Conservation (phyloP, 257 asterid genomes). For the Lantana camara region DNA sequence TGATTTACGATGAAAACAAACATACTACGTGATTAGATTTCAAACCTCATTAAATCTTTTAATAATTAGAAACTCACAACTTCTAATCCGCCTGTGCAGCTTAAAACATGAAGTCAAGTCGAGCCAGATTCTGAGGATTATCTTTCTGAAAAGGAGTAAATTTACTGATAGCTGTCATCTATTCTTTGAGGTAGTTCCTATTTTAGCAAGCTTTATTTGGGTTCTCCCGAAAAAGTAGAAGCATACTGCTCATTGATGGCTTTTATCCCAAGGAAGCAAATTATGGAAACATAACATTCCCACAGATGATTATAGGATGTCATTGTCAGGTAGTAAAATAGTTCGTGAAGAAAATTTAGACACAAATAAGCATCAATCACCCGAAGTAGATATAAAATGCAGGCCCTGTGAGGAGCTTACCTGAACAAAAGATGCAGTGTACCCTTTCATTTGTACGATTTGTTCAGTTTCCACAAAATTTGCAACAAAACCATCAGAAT, state of each 20-base stretch:
- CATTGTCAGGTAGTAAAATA: background rate
- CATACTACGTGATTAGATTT: background rate
- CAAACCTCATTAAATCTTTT: background rate
- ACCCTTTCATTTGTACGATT: constrained; percentile 75
- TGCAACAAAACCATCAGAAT: constrained; percentile 98
- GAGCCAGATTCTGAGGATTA: too few relatives aligned
- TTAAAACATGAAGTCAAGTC: too few relatives aligned
- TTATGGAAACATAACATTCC: background rate
- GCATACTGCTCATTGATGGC: background rate
- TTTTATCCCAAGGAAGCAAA: background rate
- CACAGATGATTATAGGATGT: background rate
- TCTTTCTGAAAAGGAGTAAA: background rate
- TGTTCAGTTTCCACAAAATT: constrained; percentile 98
- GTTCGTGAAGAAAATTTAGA: background rate
- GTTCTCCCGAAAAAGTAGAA: background rate
- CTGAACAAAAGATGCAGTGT: constrained; percentile 93
- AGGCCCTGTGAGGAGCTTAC: constrained; percentile 37
- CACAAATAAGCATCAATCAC: background rate
- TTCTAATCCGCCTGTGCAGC: background rate
- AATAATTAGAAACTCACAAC: background rate
- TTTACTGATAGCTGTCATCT: background rate
- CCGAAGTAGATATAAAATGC: background rate
- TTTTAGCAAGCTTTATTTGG: background rate
- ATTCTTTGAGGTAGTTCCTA: background rate
- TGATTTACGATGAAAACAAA: background rate